Evolutionary conservation across 2,329 filamentous ascomycete genomes (phyloP), one percentile per base, ranked within the genome.

Genomic region (Fusarium burgessii): DNA sequence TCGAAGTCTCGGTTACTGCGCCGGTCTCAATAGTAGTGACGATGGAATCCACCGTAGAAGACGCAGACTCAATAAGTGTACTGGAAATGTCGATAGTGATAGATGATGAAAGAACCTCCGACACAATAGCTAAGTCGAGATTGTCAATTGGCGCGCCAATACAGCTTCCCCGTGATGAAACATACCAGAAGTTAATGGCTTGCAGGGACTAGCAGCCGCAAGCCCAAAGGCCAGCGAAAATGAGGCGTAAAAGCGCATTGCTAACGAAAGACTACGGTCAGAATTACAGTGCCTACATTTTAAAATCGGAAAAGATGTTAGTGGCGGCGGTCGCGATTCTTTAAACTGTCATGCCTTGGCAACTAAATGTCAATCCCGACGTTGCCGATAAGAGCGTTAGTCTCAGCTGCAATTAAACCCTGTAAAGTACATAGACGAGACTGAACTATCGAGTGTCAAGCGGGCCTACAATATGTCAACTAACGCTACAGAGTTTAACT

Each of bases 161-260:
- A 5, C 18, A 52, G 14, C 15, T 1, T 1, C 4, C 2, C 11
- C 2, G 25, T 17, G 10, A 27, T 27, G 27, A 13, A 7, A 17
- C n/a, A 14, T 23, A 42, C 36, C 27, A 2, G 36, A 54, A 23
- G 50, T 32, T 2, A 20, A 15, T 6, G 50, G 50, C 36, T 54
- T 42, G 27, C 50, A 54, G 17, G 50, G 36, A 25, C 36, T 54
- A 12, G 50, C 50, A 54, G 50, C 50, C 50, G 42, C 50, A 23
- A 43, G 27, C 36, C 50, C 36, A 32, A 54, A 5, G 14, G 25
- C 36, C 7, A 54, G 36, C 10, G 27, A 32, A 32, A 42, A 43
- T 14, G n/a, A 43, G 27, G 36, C 36, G 50, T 32, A 54, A 43
- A 54, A 54, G 50, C 36, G 27, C 11, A 23, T 23, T 13, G n/a